Percentiles rank a stretch among this genome's conserved stretches.
Conservation (phyloP, 2,329 filamentous ascomycete genomes). For the Macrophomina phaseolina region DNA sequence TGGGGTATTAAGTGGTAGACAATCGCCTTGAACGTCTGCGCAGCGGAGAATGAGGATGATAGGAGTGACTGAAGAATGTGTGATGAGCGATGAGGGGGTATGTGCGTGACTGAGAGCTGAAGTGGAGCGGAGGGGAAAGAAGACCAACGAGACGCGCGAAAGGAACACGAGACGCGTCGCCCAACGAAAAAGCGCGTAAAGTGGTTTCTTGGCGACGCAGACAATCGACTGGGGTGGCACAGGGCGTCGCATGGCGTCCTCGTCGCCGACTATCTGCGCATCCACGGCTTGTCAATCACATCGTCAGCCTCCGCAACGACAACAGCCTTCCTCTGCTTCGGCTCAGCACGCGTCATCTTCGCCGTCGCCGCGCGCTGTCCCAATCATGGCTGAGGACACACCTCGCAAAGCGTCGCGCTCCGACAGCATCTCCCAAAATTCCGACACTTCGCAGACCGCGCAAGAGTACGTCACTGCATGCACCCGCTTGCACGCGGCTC, state of each 20-base stretch:
- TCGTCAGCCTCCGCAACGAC: slow-evolving; percentile 2
- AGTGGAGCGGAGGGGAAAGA: slow-evolving; percentile 14
- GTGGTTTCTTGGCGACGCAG: background rate
- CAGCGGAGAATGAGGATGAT: background rate
- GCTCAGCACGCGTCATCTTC: background rate
- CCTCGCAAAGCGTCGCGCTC: slow-evolving; percentile 32
- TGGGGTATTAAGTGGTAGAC: background rate
- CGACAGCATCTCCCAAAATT: slow-evolving; percentile 51
- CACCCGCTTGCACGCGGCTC: background rate
- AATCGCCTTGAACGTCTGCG: background rate
- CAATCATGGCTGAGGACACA: slow-evolving; percentile 13
- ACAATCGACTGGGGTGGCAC: slow-evolving; percentile 8
- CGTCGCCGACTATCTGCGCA: slow-evolving; percentile 2
- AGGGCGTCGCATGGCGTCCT: slow-evolving; percentile 3
- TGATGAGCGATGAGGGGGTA: background rate
- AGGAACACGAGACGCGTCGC: slow-evolving; percentile 17
- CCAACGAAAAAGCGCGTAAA: slow-evolving; percentile 14
- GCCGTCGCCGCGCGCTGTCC: background rate
- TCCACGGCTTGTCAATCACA: background rate
- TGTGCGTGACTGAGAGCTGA: background rate
- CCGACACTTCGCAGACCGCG: slow-evolving; percentile 61
- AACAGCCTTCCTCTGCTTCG: background rate
- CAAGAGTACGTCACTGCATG: slow-evolving; percentile 45
- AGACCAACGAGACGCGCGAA: background rate
- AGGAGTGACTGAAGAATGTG: background rate